Percentiles rank a stretch among this genome's conserved stretches.
These are phyloP conservation scores for Epichloe scottii DNA, from an alignment of 2,329 filamentous ascomycete genomes.

Conservation along the genomic window DNA sequence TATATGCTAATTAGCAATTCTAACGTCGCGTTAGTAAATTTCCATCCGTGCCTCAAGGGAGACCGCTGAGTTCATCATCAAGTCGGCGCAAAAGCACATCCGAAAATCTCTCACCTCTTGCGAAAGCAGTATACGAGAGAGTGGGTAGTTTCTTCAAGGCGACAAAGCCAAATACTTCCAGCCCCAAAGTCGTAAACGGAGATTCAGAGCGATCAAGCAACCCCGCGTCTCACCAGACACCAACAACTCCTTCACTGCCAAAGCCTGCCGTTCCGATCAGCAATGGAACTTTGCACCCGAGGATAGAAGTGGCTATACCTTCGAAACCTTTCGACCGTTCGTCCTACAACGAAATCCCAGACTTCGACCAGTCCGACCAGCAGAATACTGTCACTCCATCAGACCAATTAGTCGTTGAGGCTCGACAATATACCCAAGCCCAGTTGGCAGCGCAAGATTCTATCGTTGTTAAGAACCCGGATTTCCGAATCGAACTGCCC, in stretches of 20 bases:
- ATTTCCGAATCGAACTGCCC: slow-evolving; percentile 37
- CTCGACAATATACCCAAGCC: slow-evolving; percentile 7
- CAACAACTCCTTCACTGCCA: not conserved
- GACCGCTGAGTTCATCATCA: slow-evolving; percentile 6
- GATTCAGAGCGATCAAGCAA: slow-evolving; percentile 13
- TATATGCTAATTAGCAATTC: not conserved
- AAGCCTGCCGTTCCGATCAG: not conserved
- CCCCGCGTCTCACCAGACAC: slow-evolving; percentile 7
- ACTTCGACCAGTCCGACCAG: slow-evolving; percentile 9
- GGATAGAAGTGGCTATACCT: slow-evolving; percentile 36
- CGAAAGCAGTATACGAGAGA: slow-evolving; percentile 27
- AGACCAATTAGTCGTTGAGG: slow-evolving; percentile 6
- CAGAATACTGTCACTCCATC: slow-evolving; percentile 7
- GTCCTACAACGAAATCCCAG: slow-evolving; percentile 22
- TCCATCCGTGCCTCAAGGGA: slow-evolving; percentile 17
- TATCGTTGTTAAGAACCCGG: slow-evolving; percentile 9
- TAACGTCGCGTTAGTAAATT: slow-evolving; percentile 36
- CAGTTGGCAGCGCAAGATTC: not conserved
- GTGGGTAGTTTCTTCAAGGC: slow-evolving; percentile 28
- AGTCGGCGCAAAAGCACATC: slow-evolving; percentile 19
- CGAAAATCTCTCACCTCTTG: slow-evolving; percentile 36
- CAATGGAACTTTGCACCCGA: slow-evolving; percentile 12
- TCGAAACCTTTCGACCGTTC: slow-evolving; percentile 28
- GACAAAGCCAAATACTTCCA: slow-evolving; percentile 20
- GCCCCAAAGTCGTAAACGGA: slow-evolving; percentile 25